These are phyloP conservation scores for Ammopiptanthus mongolicus DNA, from an alignment of 306 rosid species.

Conservation along the genomic window DNA sequence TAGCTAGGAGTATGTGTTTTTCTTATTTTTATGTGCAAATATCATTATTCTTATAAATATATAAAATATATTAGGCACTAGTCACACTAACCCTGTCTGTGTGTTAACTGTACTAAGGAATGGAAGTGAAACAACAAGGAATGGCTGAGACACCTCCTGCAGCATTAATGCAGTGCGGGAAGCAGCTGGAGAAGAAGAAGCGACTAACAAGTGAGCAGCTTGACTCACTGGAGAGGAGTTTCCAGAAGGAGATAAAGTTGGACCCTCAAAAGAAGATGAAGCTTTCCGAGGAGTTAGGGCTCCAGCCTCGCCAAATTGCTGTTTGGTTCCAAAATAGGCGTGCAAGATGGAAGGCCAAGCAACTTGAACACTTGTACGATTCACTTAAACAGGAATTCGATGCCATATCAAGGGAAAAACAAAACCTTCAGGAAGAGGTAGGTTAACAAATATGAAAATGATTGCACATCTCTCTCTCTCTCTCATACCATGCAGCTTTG, in stretches of 20 bases:
- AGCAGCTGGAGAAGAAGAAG: slow-evolving; percentile 69
- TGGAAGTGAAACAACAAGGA: slow-evolving; percentile 57
- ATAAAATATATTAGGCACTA: no score
- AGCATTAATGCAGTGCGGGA: slow-evolving; percentile 24
- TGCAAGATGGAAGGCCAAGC: slow-evolving; percentile 89
- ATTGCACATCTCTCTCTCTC: background rate
- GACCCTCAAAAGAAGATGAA: slow-evolving; percentile 89
- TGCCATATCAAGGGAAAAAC: slow-evolving; percentile 56
- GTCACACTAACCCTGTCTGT: background rate
- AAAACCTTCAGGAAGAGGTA: slow-evolving; percentile 79
- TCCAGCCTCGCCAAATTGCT: slow-evolving; percentile 89
- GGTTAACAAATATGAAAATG: background rate
- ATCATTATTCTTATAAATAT: no score
- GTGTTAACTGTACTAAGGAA: slow-evolving; percentile 43
- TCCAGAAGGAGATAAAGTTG: slow-evolving; percentile 78
- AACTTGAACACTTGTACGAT: slow-evolving; percentile 74
- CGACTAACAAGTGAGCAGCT: slow-evolving; percentile 62
- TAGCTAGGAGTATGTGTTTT: no score
- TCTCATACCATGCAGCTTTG: slow-evolving; percentile 18
- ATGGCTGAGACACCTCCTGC: slow-evolving; percentile 24
- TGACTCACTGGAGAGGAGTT: slow-evolving; percentile 73
- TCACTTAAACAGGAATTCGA: slow-evolving; percentile 76
- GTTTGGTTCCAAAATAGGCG: slow-evolving; percentile 97
- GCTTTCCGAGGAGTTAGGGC: slow-evolving; percentile 82
- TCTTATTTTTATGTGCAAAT: no score